These are phyloP conservation scores for Amaranthus hypochondriacus DNA, from an alignment of 148 eudicot species.

Conservation along the genomic window DNA sequence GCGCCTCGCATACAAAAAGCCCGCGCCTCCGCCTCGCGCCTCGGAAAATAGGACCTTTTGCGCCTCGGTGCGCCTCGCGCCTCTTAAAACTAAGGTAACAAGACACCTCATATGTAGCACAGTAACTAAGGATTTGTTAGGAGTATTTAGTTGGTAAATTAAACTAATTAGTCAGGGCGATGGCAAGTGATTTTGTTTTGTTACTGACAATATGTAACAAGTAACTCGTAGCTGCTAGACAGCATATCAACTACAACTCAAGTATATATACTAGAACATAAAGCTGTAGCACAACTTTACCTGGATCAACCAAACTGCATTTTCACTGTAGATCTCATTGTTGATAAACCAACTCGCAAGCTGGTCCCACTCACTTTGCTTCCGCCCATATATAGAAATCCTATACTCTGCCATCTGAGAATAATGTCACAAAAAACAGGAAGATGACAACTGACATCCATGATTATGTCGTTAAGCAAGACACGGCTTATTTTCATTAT, in stretches of 20 bases:
- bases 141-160: neutral
- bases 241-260: neutral
- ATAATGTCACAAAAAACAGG: constrained; percentile 1
- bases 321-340: constrained; percentile 65
- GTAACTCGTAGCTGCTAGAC: neutral
- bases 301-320: constrained; percentile 87
- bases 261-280: neutral
- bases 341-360: constrained; percentile 82
- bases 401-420: constrained; percentile 83
- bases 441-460: neutral
- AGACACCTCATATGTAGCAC: too few relatives aligned
- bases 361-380: constrained; percentile 87
- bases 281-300: constrained; percentile 19
- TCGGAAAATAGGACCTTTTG: too few relatives aligned
- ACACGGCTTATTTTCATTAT: neutral
- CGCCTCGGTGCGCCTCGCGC: too few relatives aligned
- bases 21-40: too few relatives aligned
- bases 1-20: too few relatives aligned
- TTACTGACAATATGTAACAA: neutral
- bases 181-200: too few relatives aligned
- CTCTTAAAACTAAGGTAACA: too few relatives aligned
- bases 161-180: too few relatives aligned
- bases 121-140: neutral
- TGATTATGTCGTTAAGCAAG: neutral
- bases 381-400: constrained; percentile 74